Evolutionary conservation across 352 stramenopile genomes (phyloP), one percentile per base, ranked within the genome.

Genomic region (Aphanomyces stellatus): DNA sequence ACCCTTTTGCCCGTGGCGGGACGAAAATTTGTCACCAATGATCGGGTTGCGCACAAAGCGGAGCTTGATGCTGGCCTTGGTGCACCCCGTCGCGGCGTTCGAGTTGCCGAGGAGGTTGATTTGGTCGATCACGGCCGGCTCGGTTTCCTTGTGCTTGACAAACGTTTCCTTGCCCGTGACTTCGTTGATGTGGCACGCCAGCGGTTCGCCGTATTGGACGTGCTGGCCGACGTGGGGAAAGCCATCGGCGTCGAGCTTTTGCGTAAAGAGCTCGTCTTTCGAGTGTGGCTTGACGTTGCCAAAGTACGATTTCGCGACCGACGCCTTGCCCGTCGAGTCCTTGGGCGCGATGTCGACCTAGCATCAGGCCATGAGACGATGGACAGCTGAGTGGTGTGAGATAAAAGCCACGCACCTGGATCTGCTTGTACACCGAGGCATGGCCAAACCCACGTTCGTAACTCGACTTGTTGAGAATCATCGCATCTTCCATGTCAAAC

Each of bases 1-100:
- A 77, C 97, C 97, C 79, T 99, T 99, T 80, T 99, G 97, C 60
- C 97, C 97, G 80, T 99, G 97, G 65, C 97, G 93, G 69, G 90
- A 98, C 34, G 91, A 98, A 75, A 99, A 99, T 78, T 99, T 99
- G 80, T 99, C 98, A 68, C 98, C 97, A 67, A 99, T 99, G 31
- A 98, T 93, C 59, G 98, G 98, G 80, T 99, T 99, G 70, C 98
- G 88, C 70, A 94, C 96, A 78, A 98, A 99, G 35, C 98, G 91
- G 28, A 99, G 80, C 61, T 98, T 99, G 49, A 99, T 92, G 53
- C 85, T 89, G 17, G 91, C 91, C 71, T 97, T 95, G 34, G 81
- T 87, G 62, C 95, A 81, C n/a, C n/a, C n/a, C 48, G 90, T 87
- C 0, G 81, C 87, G 24, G 80, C 75, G 74, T 91, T 78, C 22